Conservation (phyloP, 75 land plant genomes). For the Chamaecyparis obtusa region DNA sequence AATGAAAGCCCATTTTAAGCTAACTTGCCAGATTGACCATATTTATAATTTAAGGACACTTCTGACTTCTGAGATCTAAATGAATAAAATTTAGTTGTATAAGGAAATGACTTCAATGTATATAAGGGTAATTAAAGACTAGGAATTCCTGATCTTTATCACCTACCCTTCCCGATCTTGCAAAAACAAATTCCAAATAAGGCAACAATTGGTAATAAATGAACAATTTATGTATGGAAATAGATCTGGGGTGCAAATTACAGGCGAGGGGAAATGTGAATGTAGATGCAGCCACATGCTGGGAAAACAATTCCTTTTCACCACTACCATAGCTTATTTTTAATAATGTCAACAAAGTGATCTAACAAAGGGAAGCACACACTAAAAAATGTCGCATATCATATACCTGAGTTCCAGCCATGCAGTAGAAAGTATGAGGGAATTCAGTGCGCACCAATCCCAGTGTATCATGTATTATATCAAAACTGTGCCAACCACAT, state of each 20-base stretch:
- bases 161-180: background rate
- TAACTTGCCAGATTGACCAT: background rate
- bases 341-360: background rate
- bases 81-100: background rate
- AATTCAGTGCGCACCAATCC: conserved; percentile 82
- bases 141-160: background rate
- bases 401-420: conserved; percentile 89
- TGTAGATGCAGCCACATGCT: background rate
- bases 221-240: background rate
- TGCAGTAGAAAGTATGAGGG: conserved; percentile 78
- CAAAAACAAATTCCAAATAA: no score
- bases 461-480: conserved; percentile 71
- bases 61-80: background rate
- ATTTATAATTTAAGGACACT: background rate
- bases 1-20: background rate
- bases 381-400: background rate
- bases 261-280: background rate
- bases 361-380: background rate
- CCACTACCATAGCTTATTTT: background rate
- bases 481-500: conserved; percentile 60
- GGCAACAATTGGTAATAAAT: background rate
- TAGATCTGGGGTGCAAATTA: background rate
- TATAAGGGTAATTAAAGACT: background rate
- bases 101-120: background rate
- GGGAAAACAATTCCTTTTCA: background rate